Evolutionary conservation across 2,329 filamentous ascomycete genomes (phyloP), one percentile per base, ranked within the genome.

Genomic region (Pyrenophora tritici-repentis): DNA sequence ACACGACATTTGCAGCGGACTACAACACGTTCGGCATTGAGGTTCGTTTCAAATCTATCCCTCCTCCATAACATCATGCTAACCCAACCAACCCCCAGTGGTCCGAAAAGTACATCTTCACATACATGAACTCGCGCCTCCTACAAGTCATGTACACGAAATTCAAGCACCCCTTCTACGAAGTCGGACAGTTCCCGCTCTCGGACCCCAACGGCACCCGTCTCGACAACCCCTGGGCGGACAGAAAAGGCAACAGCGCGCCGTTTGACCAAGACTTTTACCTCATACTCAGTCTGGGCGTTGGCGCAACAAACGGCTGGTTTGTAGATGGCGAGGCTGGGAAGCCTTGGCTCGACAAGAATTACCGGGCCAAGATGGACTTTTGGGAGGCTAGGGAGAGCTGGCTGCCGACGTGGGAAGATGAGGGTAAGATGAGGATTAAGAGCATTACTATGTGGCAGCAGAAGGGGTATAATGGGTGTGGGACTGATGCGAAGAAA

Each of bases 71-170:
- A 20, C 18, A 20, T 1, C 5, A 2, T 12, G 32, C 45, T 59
- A 45, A 63, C 26, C 16, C 9, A 4, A 17, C n/a, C 7, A 4
- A 20, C 10, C 13, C 16, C 31, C 29, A 72, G 74, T 95, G 90
- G 90, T 91, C 85, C 43, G 83, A 93, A 63, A 93, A 92, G 73
- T 94, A 95, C 72, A 78, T 94, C 53, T 95, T 93, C 77, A 92
- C 89, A 18, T 95, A 91, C 70, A 81, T 95, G 77, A 88, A 94
- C 79, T 87, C 83, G 38, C 86, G 88, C 10, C 83, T 95, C 16
- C 79, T 91, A 22, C 89, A 93, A 71, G 89, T 93, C 43, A 81
- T 91, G 55, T 95, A 91, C 78, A 86, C 83, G 61, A 89, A 74
- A 72, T 91, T 91, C 66, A 78, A 87, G 62, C 69, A 83, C 62